A percentile compares a stretch with the other conserved stretches of the same genome.
These are phyloP conservation scores for Colletotrichum abscissum DNA, from an alignment of 2,329 filamentous ascomycete genomes.

Conservation along the genomic window DNA sequence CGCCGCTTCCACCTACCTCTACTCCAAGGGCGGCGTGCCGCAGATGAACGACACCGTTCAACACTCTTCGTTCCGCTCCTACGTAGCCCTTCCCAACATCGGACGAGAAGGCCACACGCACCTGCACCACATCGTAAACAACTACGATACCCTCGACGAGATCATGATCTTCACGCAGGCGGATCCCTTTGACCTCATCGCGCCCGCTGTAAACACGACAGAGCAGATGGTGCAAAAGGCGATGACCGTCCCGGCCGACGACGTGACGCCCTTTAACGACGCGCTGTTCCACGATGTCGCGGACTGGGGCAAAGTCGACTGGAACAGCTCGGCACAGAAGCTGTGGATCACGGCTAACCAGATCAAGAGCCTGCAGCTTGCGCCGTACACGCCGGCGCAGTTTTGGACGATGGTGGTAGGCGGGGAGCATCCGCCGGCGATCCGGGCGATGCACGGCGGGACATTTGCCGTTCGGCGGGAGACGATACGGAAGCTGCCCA, in stretches of 20 bases:
- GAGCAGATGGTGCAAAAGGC: slow-evolving; percentile 29
- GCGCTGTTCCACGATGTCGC: slow-evolving; percentile 26
- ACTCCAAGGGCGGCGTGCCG: slow-evolving; percentile 30
- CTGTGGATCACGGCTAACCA: slow-evolving; percentile 36
- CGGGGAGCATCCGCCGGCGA: slow-evolving; percentile 27
- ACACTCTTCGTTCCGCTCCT: slow-evolving; percentile 32
- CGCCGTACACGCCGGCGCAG: slow-evolving; percentile 29
- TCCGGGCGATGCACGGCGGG: slow-evolving; percentile 36
- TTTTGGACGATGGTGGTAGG: slow-evolving; percentile 29
- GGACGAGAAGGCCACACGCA: slow-evolving; percentile 33
- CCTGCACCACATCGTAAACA: slow-evolving; percentile 23
- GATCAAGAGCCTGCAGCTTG: slow-evolving; percentile 15
- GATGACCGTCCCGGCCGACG: slow-evolving; percentile 3
- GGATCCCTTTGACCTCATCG: slow-evolving; percentile 28
- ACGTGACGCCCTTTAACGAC: slow-evolving; percentile 36
- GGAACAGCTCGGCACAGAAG: slow-evolving; percentile 26
- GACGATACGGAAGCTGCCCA: slow-evolving; percentile 29
- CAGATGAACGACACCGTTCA: slow-evolving; percentile 29
- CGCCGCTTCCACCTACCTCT: slow-evolving; percentile 29
- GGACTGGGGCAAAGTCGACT: slow-evolving; percentile 33
- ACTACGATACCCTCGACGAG: slow-evolving; percentile 33
- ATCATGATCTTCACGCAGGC: slow-evolving; percentile 35
- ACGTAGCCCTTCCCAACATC: slow-evolving; percentile 26
- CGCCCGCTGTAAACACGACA: slow-evolving; percentile 14
- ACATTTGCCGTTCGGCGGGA: slow-evolving; percentile 32